phyloP scores from a whole-genome alignment of 345 rosid species.

The Gossypium longicalyx region DNA sequence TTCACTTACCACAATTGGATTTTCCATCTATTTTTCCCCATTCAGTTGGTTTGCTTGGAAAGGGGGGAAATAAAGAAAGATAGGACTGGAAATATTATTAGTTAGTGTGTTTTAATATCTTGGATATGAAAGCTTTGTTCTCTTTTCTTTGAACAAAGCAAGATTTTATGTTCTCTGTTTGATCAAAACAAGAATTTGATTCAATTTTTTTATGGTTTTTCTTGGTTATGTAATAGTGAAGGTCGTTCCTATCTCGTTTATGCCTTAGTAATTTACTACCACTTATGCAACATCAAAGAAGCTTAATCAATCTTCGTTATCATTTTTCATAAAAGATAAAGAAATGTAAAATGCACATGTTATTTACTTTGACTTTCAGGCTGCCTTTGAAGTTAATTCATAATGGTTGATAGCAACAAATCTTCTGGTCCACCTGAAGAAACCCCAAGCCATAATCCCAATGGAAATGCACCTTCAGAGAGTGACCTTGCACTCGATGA shows the following conservation, averaged over 20 bases:
- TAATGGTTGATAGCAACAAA: conserved; percentile 54
- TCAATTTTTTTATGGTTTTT: not conserved
- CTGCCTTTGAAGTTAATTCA: not conserved
- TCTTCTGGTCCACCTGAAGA: conserved; percentile 48
- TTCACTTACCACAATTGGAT: not conserved
- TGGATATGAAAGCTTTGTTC: not conserved
- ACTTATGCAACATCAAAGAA: not conserved
- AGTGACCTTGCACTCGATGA: conserved; percentile 56
- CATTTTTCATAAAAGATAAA: not conserved
- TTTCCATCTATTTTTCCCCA: not conserved
- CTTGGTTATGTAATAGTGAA: not conserved
- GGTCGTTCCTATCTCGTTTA: not conserved
- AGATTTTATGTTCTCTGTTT: not conserved
- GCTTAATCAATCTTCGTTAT: not conserved
- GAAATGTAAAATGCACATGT: not conserved
- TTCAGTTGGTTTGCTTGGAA: not conserved
- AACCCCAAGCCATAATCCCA: conserved; percentile 42
- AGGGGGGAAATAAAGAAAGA: not conserved
- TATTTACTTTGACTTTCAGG: conserved; percentile 1
- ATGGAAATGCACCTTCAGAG: conserved; percentile 21
- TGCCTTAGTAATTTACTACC: not conserved
- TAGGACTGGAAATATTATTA: not conserved
- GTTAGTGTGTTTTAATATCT: not conserved
- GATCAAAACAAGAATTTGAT: not conserved
- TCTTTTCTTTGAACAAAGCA: not conserved